Evolutionary conservation across 2,329 filamentous ascomycete species (phyloP), one percentile per base, ranked within the genome.

Genomic region (Microsporum canis): DNA sequence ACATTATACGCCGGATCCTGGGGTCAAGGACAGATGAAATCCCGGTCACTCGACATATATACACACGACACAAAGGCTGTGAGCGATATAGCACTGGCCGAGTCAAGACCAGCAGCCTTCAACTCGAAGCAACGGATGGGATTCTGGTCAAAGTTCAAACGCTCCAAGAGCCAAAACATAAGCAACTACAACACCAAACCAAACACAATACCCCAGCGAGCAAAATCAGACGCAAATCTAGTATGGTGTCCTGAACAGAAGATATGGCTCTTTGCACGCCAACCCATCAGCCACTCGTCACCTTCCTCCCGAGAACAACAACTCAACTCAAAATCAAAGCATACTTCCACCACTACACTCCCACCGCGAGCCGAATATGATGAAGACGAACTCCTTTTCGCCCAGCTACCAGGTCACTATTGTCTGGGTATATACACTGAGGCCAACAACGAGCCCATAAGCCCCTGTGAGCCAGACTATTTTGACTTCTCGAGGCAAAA

Each of bases 391-490:
- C 55, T 64, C 31, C 64, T 64, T 38, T 65, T 64, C 39, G 64
- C 63, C 7, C 63, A 65, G 56, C 10, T 65, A 45, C 64, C 64
- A 5, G 64, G 64, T 29, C 64, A 65, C 59, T 64, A 65, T 41
- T 34, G 39, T 5, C 56, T 59, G 23, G 60, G 60, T 41, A n/a
- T 45, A n/a, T 63, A 55, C 57, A 59, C 47, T 36, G 27, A 58
- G 5, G 38, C 5, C 38, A 41, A 41, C 56, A 34, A 45, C 56
- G 36, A 58, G 7, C 38, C 56, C 5, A 17, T 45, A 14, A 41
- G 38, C 36, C 56, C 27, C 36, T 43, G 29, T 31, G 23, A 58
- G 23, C 56, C 38, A 1, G 56, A 43, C n/a, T 41, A 10, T 41
- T 58, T 41, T 36, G n/a, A 41, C n/a, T 14, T 41, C 14, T 29